Conservation (phyloP, 2,329 filamentous ascomycete genomes). For the Alternaria arborescens region DNA sequence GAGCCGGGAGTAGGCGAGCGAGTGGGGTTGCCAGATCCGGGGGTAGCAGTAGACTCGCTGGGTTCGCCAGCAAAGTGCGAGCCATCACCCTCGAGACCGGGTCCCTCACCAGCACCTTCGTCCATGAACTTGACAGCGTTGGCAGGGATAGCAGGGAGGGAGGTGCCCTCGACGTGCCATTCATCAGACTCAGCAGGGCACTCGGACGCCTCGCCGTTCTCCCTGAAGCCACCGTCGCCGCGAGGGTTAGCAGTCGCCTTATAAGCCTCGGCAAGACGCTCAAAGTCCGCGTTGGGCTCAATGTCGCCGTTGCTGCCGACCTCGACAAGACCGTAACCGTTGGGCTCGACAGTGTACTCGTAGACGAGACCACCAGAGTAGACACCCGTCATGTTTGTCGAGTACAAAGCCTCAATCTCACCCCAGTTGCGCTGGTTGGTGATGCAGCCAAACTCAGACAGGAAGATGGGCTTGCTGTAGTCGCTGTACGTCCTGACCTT, state of each 20-base stretch:
- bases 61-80: slow-evolving; percentile 45
- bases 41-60: slow-evolving; percentile 37
- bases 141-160: slow-evolving; percentile 66
- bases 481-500: slow-evolving; percentile 49
- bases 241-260: slow-evolving; percentile 59
- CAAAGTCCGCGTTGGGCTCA: slow-evolving; percentile 70
- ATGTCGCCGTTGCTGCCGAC: slow-evolving; percentile 64
- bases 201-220: slow-evolving; percentile 59
- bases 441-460: slow-evolving; percentile 93
- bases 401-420: slow-evolving; percentile 83
- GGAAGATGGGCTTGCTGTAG: slow-evolving; percentile 68
- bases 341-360: slow-evolving; percentile 76
- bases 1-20: slow-evolving; percentile 28
- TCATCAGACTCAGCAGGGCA: slow-evolving; percentile 64
- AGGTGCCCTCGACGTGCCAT: slow-evolving; percentile 63
- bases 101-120: slow-evolving; percentile 64
- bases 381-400: slow-evolving; percentile 79
- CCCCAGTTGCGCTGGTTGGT: slow-evolving; percentile 82
- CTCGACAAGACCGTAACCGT: slow-evolving; percentile 80
- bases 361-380: slow-evolving; percentile 97
- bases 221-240: slow-evolving; percentile 67
- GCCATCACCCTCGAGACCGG: slow-evolving; percentile 63
- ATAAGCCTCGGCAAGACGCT: slow-evolving; percentile 62
- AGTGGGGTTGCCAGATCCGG: slow-evolving; percentile 41
- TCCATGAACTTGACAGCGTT: slow-evolving; percentile 65